Evolutionary conservation across 2,329 filamentous ascomycete genomes (phyloP).

Genomic region (Fusarium domesticum): DNA sequence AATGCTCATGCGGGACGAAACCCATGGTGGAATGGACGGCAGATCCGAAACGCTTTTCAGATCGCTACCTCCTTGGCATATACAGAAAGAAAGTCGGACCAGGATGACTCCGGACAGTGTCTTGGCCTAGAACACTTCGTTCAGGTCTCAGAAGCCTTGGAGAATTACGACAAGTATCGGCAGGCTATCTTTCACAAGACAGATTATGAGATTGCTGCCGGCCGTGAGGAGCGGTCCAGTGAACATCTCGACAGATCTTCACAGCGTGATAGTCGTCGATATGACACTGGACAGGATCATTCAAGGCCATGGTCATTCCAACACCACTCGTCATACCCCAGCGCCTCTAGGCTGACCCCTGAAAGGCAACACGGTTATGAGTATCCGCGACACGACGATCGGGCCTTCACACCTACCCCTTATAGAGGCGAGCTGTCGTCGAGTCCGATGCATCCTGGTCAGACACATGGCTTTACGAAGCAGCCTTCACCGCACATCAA

Average conservation of each 20-base stretch:
- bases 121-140: slow-evolving; percentile 2
- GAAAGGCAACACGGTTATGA: background rate
- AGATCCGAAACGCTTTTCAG: slow-evolving; percentile 11
- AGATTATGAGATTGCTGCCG: slow-evolving; percentile 1
- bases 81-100: background rate
- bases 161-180: slow-evolving; percentile 1
- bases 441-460: too few relatives aligned
- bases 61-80: slow-evolving; percentile 4
- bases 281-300: background rate
- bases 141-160: background rate
- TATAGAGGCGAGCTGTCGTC: background rate
- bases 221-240: slow-evolving; percentile 2
- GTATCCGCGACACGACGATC: background rate
- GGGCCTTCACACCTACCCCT: background rate
- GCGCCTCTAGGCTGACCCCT: background rate
- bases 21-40: slow-evolving; percentile 5
- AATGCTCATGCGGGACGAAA: background rate
- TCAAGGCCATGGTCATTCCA: background rate
- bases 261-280: background rate
- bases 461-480: too few relatives aligned
- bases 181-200: slow-evolving; percentile 2
- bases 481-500: too few relatives aligned
- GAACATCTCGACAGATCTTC: background rate
- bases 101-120: background rate
- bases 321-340: background rate